Evolutionary conservation across 2,329 filamentous ascomycete species (phyloP).

Genomic region (Paraphoma chrysanthemicola): DNA sequence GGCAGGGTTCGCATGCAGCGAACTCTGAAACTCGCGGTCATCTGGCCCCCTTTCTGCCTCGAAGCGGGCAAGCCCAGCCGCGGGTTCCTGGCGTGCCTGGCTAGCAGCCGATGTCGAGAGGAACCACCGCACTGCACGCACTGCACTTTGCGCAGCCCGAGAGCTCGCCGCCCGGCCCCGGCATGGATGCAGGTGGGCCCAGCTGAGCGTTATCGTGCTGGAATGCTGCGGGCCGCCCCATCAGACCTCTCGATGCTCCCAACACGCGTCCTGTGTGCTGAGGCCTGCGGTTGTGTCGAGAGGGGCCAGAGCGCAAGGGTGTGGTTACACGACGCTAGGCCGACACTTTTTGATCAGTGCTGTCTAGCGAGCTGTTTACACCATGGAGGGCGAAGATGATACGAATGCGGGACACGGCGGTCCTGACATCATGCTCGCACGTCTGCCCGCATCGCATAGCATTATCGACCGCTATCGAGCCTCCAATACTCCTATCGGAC

Average conservation of each 20-base stretch:
- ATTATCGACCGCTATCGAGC: not conserved
- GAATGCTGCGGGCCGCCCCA: slow-evolving; percentile 4
- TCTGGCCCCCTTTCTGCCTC: not conserved
- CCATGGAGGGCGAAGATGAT: not conserved
- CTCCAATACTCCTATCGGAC: not conserved
- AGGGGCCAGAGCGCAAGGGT: not conserved
- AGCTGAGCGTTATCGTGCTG: not conserved
- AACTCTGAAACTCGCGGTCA: not conserved
- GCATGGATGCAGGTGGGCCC: not conserved
- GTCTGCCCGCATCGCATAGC: not conserved
- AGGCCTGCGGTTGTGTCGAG: not conserved
- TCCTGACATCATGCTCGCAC: slow-evolving; percentile 1
- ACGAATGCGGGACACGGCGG: not conserved
- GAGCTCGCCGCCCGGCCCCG: not conserved
- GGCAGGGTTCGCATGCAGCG: not conserved
- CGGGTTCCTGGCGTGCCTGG: not conserved
- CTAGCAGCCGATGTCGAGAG: not conserved
- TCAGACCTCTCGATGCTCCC: not conserved
- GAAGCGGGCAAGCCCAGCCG: not conserved
- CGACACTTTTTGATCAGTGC: not conserved
- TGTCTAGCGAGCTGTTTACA: not conserved
- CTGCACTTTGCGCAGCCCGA: too few species aligned
- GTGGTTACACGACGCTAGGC: slow-evolving; percentile 1
- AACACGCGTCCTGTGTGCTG: slow-evolving; percentile 5
- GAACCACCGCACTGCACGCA: not conserved